Evolutionary conservation across 441 rosid species (phyloP).

Genomic region (Omphalea diandra): DNA sequence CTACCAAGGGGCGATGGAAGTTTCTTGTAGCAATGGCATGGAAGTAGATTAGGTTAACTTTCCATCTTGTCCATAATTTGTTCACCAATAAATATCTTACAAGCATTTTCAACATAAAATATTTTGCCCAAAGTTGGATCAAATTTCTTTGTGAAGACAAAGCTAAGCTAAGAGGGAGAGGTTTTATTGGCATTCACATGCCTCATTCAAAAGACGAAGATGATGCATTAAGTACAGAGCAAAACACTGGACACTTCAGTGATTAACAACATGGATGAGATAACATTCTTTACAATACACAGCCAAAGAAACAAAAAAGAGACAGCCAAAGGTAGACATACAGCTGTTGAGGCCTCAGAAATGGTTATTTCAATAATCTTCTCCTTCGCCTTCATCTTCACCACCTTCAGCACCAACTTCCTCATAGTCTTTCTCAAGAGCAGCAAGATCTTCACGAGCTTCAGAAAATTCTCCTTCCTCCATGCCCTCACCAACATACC

Average conservation of each 20-base stretch:
- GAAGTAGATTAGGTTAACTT: not conserved
- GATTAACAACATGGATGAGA: conserved; percentile 14
- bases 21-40: not conserved
- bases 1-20: not conserved
- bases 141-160: not conserved
- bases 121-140: not conserved
- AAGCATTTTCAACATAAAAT: not conserved
- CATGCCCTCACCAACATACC: conserved; percentile 96
- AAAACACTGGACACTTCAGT: conserved; percentile 19
- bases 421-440: conserved; percentile 83
- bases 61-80: not conserved
- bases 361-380: conserved; percentile 42
- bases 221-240: conserved; percentile 21
- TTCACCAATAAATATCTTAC: not conserved
- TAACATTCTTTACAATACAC: conserved; percentile 17
- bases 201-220: conserved; percentile 19
- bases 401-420: conserved; percentile 80
- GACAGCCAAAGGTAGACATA: conserved; percentile 11
- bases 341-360: conserved; percentile 16
- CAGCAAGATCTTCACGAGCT: conserved; percentile 91
- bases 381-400: conserved; percentile 58
- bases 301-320: conserved; percentile 14
- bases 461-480: conserved; percentile 94
- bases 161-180: conserved; percentile 10
- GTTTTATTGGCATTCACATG: conserved; percentile 22